phyloP scores from a whole-genome alignment of 169 alveolate genomes.

The Plasmodium sp. region DNA sequence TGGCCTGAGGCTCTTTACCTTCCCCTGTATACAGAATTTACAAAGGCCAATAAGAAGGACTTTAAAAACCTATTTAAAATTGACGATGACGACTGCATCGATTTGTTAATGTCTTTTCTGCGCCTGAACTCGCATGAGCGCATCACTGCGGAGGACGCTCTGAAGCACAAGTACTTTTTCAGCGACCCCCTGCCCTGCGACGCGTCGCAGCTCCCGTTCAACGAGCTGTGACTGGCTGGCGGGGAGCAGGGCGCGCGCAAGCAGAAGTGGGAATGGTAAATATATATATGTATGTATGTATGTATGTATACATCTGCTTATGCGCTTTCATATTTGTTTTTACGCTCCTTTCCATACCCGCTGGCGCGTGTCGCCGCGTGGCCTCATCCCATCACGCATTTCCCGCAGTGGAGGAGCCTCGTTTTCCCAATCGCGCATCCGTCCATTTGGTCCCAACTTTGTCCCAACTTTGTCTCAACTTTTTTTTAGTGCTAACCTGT shows the following conservation, averaged over 20 bases:
- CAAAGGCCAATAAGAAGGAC: slow-evolving; percentile 76
- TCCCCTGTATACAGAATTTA: slow-evolving; percentile 80
- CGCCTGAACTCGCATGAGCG: slow-evolving; percentile 87
- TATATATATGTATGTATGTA: background rate
- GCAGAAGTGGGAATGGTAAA: too few relatives aligned
- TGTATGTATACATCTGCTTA: background rate
- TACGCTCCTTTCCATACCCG: background rate
- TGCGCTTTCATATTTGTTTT: background rate
- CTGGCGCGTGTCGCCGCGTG: background rate
- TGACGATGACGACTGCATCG: slow-evolving; percentile 72
- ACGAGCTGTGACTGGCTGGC: background rate
- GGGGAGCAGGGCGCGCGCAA: background rate
- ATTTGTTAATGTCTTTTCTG: slow-evolving; percentile 78
- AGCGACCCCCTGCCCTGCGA: slow-evolving; percentile 81
- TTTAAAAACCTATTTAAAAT: slow-evolving; percentile 64
- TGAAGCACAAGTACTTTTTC: slow-evolving; percentile 87
- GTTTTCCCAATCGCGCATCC: background rate
- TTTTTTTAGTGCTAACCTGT: background rate
- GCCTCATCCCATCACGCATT: background rate
- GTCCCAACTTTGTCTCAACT: background rate
- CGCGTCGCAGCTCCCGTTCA: slow-evolving; percentile 71
- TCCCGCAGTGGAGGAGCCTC: background rate
- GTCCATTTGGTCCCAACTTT: background rate
- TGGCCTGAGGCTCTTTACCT: slow-evolving; percentile 93
- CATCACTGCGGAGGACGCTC: slow-evolving; percentile 86